phyloP scores from a whole-genome alignment of 345 rosid species.

The Salix udensis region DNA sequence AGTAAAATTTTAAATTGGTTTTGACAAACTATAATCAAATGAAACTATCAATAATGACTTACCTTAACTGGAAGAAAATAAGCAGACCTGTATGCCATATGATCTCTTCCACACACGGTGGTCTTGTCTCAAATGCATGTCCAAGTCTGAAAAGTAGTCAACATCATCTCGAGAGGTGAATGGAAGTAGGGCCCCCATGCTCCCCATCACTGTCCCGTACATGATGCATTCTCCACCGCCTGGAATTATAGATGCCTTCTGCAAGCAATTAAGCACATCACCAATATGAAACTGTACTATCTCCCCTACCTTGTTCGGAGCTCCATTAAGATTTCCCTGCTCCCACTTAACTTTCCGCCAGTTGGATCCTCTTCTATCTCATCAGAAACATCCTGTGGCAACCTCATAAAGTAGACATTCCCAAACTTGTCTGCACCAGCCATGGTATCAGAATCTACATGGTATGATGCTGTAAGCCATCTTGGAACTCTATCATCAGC shows the following conservation, averaged over 20 bases:
- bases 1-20: too few relatives aligned
- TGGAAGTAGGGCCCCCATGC: too few relatives aligned
- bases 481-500: constrained; percentile 96
- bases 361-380: constrained; percentile 98
- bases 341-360: constrained; percentile 98
- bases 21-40: too few relatives aligned
- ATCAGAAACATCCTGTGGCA: constrained; percentile 92
- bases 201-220: too few relatives aligned
- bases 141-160: too few relatives aligned
- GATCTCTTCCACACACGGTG: too few relatives aligned
- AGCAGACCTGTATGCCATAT: too few relatives aligned
- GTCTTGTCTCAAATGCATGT: too few relatives aligned
- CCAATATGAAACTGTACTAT: constrained; percentile 93
- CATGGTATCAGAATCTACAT: constrained; percentile 91
- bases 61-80: too few relatives aligned
- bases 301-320: constrained; percentile 95
- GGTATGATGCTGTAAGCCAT: constrained; percentile 92
- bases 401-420: constrained; percentile 73
- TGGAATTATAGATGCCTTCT: constrained; percentile 87
- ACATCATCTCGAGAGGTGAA: too few relatives aligned
- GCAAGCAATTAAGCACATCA: constrained; percentile 75
- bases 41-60: too few relatives aligned
- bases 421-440: constrained; percentile 99
- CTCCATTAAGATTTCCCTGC: constrained; percentile 95
- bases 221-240: constrained; percentile 91